Conservation (phyloP, 148 eudicot species). For the Rhododendron ovatum region DNA sequence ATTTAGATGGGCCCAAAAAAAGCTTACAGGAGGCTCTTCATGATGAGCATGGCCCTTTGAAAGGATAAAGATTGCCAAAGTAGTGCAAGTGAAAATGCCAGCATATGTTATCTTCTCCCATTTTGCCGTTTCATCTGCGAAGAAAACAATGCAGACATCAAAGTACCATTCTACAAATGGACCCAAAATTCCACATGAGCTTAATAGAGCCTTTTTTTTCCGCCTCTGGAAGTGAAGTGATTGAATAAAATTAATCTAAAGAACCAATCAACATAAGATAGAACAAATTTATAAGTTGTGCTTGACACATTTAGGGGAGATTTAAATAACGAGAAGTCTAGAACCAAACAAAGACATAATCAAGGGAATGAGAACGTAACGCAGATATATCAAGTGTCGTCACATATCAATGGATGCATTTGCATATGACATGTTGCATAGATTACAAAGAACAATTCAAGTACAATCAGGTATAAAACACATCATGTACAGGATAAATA, state of each 20-base stretch:
- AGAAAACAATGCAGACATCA: background rate
- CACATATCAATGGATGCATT: background rate
- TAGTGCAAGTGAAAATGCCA: constrained; percentile 49
- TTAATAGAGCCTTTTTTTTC: background rate
- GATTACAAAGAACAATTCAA: background rate
- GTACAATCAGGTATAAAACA: background rate
- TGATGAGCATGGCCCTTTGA: constrained; percentile 72
- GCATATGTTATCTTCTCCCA: constrained; percentile 82
- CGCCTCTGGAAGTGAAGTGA: too few species aligned
- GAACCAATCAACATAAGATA: background rate
- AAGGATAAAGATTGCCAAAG: constrained; percentile 35
- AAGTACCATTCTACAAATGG: background rate
- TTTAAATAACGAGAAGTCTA: background rate
- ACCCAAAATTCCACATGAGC: background rate
- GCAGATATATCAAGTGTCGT: background rate
- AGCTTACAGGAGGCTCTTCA: constrained; percentile 70
- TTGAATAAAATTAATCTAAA: background rate
- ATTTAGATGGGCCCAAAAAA: background rate
- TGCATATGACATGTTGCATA: background rate
- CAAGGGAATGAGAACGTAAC: background rate
- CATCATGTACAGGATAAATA: background rate
- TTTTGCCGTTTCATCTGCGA: constrained; percentile 70
- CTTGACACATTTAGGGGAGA: background rate
- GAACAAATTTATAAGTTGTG: background rate
- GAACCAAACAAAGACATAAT: background rate